Percentiles rank a stretch among this genome's conserved stretches.
phyloP scores from a whole-genome alignment of 1,284 basidiomycete genomes.

The Wolfiporia cocos region DNA sequence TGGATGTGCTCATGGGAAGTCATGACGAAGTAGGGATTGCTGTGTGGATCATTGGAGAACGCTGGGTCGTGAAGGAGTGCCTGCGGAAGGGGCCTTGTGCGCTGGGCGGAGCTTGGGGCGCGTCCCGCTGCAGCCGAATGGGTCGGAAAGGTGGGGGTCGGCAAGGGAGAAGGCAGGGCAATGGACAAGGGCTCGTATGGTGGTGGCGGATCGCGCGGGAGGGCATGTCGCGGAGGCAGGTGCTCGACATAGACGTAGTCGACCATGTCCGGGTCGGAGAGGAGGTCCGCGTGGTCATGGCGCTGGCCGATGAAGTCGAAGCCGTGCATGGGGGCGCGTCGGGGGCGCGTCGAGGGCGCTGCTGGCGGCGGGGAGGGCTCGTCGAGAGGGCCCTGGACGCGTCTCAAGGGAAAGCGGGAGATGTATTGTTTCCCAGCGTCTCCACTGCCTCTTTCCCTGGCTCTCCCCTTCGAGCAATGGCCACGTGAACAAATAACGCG shows the following conservation, averaged over 20 bases:
- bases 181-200: slow-evolving; percentile 11
- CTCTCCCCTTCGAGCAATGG: slow-evolving; percentile 4
- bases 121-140: slow-evolving; percentile 10
- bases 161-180: slow-evolving; percentile 10
- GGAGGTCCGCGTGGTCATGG: not conserved
- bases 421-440: slow-evolving; percentile 6
- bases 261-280: not conserved
- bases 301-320: slow-evolving; percentile 1
- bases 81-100: slow-evolving; percentile 7
- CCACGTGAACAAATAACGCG: slow-evolving; percentile 8
- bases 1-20: slow-evolving; percentile 23
- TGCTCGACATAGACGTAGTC: not conserved
- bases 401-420: not conserved
- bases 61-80: slow-evolving; percentile 27
- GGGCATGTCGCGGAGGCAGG: slow-evolving; percentile 3
- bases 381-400: not conserved
- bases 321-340: slow-evolving; percentile 1
- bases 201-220: slow-evolving; percentile 8
- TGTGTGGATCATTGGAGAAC: slow-evolving; percentile 29
- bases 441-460: not conserved
- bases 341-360: not conserved
- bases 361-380: not conserved
- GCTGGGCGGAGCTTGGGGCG: slow-evolving; percentile 2
- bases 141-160: slow-evolving; percentile 6
- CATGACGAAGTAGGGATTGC: slow-evolving; percentile 29